These are phyloP conservation scores for Leccinum subfulvum DNA, from an alignment of 1,284 basidiomycete species.

Conservation along the genomic window DNA sequence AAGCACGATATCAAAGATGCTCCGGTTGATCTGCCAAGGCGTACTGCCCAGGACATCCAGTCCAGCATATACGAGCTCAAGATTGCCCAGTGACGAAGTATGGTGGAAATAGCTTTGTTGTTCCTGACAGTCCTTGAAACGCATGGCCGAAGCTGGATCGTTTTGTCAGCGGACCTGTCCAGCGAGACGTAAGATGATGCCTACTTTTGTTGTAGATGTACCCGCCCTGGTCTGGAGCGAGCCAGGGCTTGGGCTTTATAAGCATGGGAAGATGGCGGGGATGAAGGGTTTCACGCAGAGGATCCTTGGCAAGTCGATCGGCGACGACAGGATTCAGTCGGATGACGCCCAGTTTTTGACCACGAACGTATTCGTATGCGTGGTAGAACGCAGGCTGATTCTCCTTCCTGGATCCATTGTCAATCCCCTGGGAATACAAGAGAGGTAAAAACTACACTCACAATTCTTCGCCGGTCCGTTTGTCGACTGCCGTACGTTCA, in stretches of 20 bases:
- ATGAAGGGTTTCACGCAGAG: slow-evolving; percentile 76
- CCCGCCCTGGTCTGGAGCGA: slow-evolving; percentile 76
- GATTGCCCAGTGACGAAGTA: slow-evolving; percentile 73
- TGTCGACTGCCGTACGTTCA: slow-evolving; percentile 58
- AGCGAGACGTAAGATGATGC: slow-evolving; percentile 23
- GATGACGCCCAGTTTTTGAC: slow-evolving; percentile 90
- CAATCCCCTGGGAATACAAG: slow-evolving; percentile 3
- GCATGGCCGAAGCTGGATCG: slow-evolving; percentile 72
- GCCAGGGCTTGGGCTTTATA: slow-evolving; percentile 88
- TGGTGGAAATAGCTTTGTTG: slow-evolving; percentile 80
- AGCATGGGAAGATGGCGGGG: slow-evolving; percentile 97
- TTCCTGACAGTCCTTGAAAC: slow-evolving; percentile 89
- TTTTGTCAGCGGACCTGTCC: slow-evolving; percentile 2
- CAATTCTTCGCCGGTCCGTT: slow-evolving; percentile 55
- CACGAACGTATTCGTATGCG: slow-evolving; percentile 90
- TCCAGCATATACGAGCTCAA: slow-evolving; percentile 86
- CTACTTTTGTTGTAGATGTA: slow-evolving; percentile 79
- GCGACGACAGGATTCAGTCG: slow-evolving; percentile 83
- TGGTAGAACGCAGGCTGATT: slow-evolving; percentile 91
- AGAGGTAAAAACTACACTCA: slow-evolving; percentile 37
- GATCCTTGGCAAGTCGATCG: slow-evolving; percentile 78
- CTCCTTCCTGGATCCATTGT: slow-evolving; percentile 54
- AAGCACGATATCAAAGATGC: slow-evolving; percentile 72
- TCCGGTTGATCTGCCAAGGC: slow-evolving; percentile 87
- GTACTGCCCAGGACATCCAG: slow-evolving; percentile 90